Conservation (phyloP, 2,329 filamentous ascomycete genomes). For the Orbilia brochopaga region DNA sequence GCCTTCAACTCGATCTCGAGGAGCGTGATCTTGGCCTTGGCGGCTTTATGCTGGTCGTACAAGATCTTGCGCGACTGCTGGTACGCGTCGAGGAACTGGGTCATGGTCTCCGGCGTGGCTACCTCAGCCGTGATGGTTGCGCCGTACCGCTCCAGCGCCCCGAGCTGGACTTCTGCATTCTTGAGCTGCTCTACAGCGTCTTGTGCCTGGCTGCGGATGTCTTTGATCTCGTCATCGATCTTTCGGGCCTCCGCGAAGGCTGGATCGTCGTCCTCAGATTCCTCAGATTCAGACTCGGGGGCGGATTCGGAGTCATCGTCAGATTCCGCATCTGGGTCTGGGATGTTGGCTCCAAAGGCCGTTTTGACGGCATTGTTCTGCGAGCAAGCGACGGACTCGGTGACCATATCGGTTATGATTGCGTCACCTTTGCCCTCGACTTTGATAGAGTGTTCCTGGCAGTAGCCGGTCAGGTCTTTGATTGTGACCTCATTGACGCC, state of each 20-base stretch:
- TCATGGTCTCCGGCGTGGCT: constrained; percentile 56
- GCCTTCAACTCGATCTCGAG: constrained; percentile 53
- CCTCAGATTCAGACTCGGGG: constrained; percentile 54
- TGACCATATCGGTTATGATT: constrained; percentile 68
- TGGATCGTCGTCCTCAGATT: constrained; percentile 55
- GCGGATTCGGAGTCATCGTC: constrained; percentile 50
- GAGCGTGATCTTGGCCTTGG: constrained; percentile 17
- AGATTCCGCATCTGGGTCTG: constrained; percentile 58
- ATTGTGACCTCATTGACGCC: constrained; percentile 67
- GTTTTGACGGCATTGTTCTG: constrained; percentile 62
- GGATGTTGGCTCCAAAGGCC: constrained; percentile 60
- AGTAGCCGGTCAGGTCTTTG: constrained; percentile 63
- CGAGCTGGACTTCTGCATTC: constrained; percentile 53
- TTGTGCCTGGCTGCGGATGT: constrained; percentile 46
- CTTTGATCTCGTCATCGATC: constrained; percentile 53
- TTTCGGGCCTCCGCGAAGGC: constrained; percentile 52
- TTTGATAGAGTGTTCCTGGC: constrained; percentile 66
- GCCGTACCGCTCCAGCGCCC: constrained; percentile 57
- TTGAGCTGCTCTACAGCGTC: constrained; percentile 53
- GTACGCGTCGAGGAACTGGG: constrained; percentile 57
- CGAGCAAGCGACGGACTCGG: constrained; percentile 62
- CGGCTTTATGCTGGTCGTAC: constrained; percentile 50
- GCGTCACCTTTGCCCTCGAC: constrained; percentile 64
- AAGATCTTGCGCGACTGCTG: constrained; percentile 39
- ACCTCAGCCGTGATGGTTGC: constrained; percentile 55